Percentiles rank a stretch among this genome's conserved stretches.
Evolutionary conservation across 345 rosid species (phyloP).

Genomic region (Lenwebbia sp.): DNA sequence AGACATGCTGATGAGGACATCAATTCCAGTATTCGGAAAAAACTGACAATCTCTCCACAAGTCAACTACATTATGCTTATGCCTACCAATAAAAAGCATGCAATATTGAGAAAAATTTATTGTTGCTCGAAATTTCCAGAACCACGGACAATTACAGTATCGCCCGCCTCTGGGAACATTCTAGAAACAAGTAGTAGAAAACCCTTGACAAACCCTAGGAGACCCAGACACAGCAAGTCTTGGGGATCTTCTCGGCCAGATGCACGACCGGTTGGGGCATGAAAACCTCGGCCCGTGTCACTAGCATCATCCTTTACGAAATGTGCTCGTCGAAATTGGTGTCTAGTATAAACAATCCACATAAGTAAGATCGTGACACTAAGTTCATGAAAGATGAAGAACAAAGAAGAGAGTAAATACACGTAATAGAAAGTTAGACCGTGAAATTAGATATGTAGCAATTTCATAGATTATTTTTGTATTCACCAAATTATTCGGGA

Average conservation of each 20-base stretch:
- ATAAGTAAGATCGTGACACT: not conserved
- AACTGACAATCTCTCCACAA: not conserved
- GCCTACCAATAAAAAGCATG: not conserved
- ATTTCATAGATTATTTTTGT: not conserved
- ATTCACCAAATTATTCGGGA: not conserved
- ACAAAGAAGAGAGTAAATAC: not conserved
- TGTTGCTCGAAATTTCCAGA: not conserved
- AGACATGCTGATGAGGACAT: not conserved
- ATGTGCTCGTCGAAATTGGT: too few relatives aligned
- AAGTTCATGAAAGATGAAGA: not conserved
- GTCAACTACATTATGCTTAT: not conserved
- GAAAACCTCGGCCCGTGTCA: too few relatives aligned
- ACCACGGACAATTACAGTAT: too few relatives aligned
- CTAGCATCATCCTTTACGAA: too few relatives aligned
- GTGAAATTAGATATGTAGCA: not conserved
- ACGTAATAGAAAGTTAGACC: not conserved
- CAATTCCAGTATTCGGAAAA: not conserved
- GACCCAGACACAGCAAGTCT: too few relatives aligned
- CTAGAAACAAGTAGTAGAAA: too few relatives aligned
- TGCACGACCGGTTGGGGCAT: too few relatives aligned
- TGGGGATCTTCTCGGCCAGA: too few relatives aligned
- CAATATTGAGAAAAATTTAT: not conserved
- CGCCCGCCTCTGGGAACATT: too few relatives aligned
- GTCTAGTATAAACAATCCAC: too few relatives aligned
- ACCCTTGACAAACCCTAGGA: too few relatives aligned